Base-by-base conservation (phyloP, 345 rosid species). In the Salix exigua region DNA sequence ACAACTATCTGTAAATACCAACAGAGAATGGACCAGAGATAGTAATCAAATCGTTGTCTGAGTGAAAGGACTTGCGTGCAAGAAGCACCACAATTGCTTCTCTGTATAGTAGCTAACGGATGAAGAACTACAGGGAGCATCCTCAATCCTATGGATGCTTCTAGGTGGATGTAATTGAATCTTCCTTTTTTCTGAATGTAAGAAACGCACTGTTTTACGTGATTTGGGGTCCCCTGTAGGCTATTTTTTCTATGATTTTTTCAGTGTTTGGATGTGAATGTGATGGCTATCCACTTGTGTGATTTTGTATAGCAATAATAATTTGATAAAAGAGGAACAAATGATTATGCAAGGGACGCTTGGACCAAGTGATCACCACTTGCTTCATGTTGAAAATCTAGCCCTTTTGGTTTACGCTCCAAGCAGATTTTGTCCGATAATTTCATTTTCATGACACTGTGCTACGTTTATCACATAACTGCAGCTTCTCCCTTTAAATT, bases 281-380 rank as follows among this genome's bases (percentile, higher is more conserved):
- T 2, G 65, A 38, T 42, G 26, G 38, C 50, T 5, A 51, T 37
- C 78, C 38, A 66, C 35, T 48, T 64, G 35, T 21, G 66, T 23
- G 33, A 23, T 60, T 21, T 68, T 51, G 55, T 40, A 14, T 38
- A 31, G 1, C 44, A 25, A 4, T 18, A 25, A 4, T 18, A 40
- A 55, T 19, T 3, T 6, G 46, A 23, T 11, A 70, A 0, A 18
- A 9, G 7, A 5, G 63, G 2, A 18, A 2, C 38, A 7, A 13
- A 77, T 79, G 84, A 80, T 69, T 66, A 71, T 81, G n/a, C 73
- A 40, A 31, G 31, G 63, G 78, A 83, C 83, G 79, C 84, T 86
- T 82, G 84, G 85, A 75, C 75, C 6, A 26, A 26, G 40, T 40
- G 68, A 61, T 26, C 70, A 70, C 85, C 87, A 82, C 87, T 80